These are phyloP conservation scores for Cystobasidium ongulense DNA, from an alignment of 768 basidiomycete genomes.

Conservation along the genomic window DNA sequence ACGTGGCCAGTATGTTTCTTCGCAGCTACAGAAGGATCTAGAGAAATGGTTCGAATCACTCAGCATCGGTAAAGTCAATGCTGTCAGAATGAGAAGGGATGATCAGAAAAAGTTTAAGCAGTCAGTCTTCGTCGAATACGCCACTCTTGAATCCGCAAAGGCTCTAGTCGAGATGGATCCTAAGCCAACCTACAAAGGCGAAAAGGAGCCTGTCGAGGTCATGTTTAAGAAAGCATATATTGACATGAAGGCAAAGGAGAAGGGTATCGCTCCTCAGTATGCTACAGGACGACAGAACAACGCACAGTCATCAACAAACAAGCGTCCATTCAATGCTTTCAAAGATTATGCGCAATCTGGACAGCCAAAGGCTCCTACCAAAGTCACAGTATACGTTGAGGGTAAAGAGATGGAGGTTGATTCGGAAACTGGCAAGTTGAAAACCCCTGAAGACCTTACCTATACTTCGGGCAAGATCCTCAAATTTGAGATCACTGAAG, in stretches of 20 bases:
- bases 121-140: constrained; percentile 83
- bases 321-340: constrained; percentile 67
- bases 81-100: constrained; percentile 74
- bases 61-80: constrained; percentile 66
- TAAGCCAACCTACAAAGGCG: constrained; percentile 60
- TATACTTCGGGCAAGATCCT: constrained; percentile 54
- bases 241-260: constrained; percentile 92
- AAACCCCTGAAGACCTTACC: constrained; percentile 49
- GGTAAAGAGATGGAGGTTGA: constrained; percentile 47
- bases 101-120: constrained; percentile 66
- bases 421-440: constrained; percentile 49
- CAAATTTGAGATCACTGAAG: constrained; percentile 54
- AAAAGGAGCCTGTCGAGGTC: constrained; percentile 63
- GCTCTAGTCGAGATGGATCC: constrained; percentile 70
- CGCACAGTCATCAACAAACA: constrained; percentile 52
- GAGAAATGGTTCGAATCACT: constrained; percentile 62
- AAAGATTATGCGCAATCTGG: constrained; percentile 51
- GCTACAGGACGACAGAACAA: constrained; percentile 49
- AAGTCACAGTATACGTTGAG: constrained; percentile 30
- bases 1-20: neutral
- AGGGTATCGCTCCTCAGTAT: constrained; percentile 54
- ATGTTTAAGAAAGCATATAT: constrained; percentile 89
- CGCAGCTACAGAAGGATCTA: constrained; percentile 60
- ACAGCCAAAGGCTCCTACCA: constrained; percentile 45
- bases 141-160: constrained; percentile 61